These are phyloP conservation scores for Paramecium pentaurelia DNA, from an alignment of 73 alveolate genomes.

Conservation along the genomic window DNA sequence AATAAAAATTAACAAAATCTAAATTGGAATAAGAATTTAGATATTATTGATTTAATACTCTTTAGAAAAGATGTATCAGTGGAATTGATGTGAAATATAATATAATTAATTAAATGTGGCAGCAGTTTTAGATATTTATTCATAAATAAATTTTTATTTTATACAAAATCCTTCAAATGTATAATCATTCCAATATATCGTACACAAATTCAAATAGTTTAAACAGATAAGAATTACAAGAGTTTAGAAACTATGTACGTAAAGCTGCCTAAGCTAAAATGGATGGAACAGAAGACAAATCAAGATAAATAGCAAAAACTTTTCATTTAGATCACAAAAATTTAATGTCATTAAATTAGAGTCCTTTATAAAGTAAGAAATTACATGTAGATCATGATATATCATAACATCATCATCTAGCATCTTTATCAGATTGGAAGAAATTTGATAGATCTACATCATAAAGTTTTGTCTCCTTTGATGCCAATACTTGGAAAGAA, in stretches of 20 bases:
- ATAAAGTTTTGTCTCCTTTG: background rate
- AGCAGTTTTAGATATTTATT: background rate
- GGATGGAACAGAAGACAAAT: background rate
- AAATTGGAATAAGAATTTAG: background rate
- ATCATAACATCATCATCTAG: background rate
- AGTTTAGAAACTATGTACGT: constrained; percentile 31
- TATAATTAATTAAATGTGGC: background rate
- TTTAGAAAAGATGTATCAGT: background rate
- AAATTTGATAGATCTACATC: constrained; percentile 24
- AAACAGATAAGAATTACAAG: constrained; percentile 1
- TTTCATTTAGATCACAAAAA: background rate
- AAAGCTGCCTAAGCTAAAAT: background rate
- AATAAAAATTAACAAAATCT: background rate
- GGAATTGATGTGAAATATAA: background rate
- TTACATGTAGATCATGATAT: background rate
- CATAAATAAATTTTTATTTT: background rate
- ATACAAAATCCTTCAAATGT: background rate
- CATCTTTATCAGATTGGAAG: constrained; percentile 20
- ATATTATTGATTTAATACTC: background rate
- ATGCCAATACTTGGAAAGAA: constrained; percentile 43
- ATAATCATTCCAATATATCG: background rate
- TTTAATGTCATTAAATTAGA: background rate
- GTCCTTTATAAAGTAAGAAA: background rate
- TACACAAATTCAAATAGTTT: background rate
- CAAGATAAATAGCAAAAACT: background rate